Percentiles rank a stretch among this genome's conserved stretches.
phyloP scores from a whole-genome alignment of 768 basidiomycete species.

The Leucosporidium creatinivorum region DNA sequence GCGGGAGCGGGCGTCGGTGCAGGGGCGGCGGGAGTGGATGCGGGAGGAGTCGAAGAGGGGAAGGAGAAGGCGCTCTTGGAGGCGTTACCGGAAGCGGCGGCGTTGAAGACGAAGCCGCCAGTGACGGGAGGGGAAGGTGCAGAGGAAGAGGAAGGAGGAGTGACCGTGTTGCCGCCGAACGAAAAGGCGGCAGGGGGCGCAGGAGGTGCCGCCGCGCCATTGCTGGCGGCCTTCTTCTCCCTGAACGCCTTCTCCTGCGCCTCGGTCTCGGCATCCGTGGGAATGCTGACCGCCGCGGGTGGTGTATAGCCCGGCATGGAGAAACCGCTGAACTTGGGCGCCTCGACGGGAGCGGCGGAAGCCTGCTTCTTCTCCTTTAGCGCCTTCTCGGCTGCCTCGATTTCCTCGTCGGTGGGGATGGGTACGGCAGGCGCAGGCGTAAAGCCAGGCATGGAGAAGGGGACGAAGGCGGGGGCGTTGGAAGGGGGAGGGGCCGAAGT shows the following conservation, averaged over 20 bases:
- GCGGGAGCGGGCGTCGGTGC: neutral
- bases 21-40: no score
- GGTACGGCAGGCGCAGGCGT: neutral
- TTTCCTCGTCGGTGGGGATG: conserved; percentile 5
- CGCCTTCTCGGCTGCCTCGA: conserved; percentile 5
- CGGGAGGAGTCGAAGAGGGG: conserved; percentile 8
- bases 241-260: no score
- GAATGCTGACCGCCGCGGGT: no score
- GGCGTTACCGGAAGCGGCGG: neutral
- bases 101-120: conserved; percentile 29
- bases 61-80: conserved; percentile 30
- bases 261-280: no score
- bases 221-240: neutral
- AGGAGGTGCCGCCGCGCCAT: neutral
- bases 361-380: neutral
- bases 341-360: neutral
- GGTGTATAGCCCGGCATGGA: no score
- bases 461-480: neutral
- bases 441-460: neutral
- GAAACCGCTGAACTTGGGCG: neutral
- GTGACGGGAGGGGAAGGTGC: neutral
- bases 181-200: conserved; percentile 20
- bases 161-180: conserved; percentile 17
- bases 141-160: neutral
- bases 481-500: neutral